Conservation (phyloP, 2,329 filamentous ascomycete species). For the Aspergillus amoenus region DNA sequence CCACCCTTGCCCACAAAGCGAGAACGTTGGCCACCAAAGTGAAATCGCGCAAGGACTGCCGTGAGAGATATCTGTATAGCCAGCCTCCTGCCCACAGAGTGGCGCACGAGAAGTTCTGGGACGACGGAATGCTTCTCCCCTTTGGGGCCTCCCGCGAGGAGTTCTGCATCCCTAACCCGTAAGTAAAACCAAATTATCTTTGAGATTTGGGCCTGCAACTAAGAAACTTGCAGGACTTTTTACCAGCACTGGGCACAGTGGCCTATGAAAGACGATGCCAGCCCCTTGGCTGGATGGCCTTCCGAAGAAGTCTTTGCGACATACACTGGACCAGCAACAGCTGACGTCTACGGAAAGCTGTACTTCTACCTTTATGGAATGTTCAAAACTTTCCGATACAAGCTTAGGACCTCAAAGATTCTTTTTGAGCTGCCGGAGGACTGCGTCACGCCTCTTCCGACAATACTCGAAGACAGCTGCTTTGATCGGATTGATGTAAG, state of each 20-base stretch:
- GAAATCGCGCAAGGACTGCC: conserved; percentile 30
- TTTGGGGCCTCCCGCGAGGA: conserved; percentile 33
- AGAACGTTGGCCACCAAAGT: conserved; percentile 31
- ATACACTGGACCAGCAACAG: conserved; percentile 23
- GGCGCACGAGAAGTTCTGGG: conserved; percentile 30
- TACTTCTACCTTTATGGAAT: conserved; percentile 34
- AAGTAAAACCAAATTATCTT: conserved; percentile 16
- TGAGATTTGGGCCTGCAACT: no score
- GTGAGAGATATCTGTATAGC: conserved; percentile 29
- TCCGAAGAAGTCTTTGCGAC: conserved; percentile 25
- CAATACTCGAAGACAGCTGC: conserved; percentile 4
- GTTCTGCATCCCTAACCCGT: conserved; percentile 45
- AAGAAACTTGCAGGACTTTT: conserved; percentile 31
- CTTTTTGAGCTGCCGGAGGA: no score
- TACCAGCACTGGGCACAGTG: conserved; percentile 42
- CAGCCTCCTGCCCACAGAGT: conserved; percentile 28
- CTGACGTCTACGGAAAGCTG: conserved; percentile 43
- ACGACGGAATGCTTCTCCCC: conserved; percentile 43
- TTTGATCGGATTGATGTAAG: conserved; percentile 44
- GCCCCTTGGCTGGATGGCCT: conserved; percentile 41
- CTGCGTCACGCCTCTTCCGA: conserved; percentile 25
- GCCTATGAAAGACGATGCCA: conserved; percentile 39
- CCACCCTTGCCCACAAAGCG: conserved; percentile 20
- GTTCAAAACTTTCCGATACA: conserved; percentile 31
- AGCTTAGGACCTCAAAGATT: conserved; percentile 12